Evolutionary conservation across 371 early-diverging fungal genomes (phyloP), one percentile per base, ranked within the genome.

Genomic region (Blakeslea trispora): DNA sequence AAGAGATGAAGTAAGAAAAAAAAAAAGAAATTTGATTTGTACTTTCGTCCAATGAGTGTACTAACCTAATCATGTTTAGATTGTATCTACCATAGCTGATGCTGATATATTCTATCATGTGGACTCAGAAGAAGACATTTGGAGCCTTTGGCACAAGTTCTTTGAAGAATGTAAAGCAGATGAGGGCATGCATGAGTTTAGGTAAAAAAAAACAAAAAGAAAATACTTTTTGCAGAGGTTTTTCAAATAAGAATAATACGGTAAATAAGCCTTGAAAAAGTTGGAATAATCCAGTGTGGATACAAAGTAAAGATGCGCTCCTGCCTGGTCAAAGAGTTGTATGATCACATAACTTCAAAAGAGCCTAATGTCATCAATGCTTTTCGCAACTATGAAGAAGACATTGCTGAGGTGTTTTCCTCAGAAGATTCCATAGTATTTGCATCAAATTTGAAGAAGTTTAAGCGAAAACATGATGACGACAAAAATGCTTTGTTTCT

Each of bases 141-240:
- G 55, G 55, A 19, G 40, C 32, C 40, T 48, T n/a, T 55, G 48
- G 55, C 28, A 48, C 22, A 40, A 41, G 21, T 55, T 55, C 13
- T 55, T 55, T 19, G 24, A 55, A 40, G 56, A 47, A 2, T 55
- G 48, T 21, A 55, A 32, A n/a, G 56, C 48, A 5, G 48, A 55
- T 14, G 21, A 47, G 1, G 13, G 6, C 15, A 37, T 55, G 39
- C 47, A 55, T 19, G 42, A 55, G n/a, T 48, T 55, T 13, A 55
- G 48, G 46, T 55, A 48, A 24, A n/a, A n/a, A 18, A 41, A 41
- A 41, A n/a, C 0, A 41, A 4, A 13, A 3, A 39, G 39, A 39
- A 13, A 3, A 3, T 39, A n/a, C 14, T 14, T 15, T 41, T 41
- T 18, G 6, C 41, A 11, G 14, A 41, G 15, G 18, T 41, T 14